Evolutionary conservation across 495 filamentous ascomycete species (phyloP), one percentile per base, ranked within the genome.

Genomic region (Recurvomyces mirabilis): DNA sequence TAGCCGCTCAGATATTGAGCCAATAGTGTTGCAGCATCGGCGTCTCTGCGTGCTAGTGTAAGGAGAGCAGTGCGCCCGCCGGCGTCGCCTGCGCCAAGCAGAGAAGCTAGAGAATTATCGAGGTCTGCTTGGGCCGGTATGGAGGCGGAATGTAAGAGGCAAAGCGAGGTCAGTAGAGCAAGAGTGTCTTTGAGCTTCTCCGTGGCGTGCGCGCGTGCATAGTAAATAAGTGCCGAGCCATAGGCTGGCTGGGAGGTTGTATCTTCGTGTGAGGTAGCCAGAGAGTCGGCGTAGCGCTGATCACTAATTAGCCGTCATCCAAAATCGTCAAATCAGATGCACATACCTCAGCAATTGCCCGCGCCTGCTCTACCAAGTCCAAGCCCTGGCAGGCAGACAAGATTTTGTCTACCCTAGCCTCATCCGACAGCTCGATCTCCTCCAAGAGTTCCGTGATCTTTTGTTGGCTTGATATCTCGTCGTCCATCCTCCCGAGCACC

Each of bases 1-100:
- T 94, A 95, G 25, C 88, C 88, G 57, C 81, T 87, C n/a, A 93
- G 73, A 57, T 85, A 78, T 47, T 75, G 80, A 37, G 84, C 82
- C 1, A 95, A 68, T 10, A 91, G 75, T 43, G 77, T 70, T 18
- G 87, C 87, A 9, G 84, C 87, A 52, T 86, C 81, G 26, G 74
- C 65, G 58, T 93, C 86, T 14, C 73, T 62, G 22, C 68, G 64
- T 0, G 81, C 78, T 37, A 84, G 72, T 13, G 72, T 60, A 23
- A 75, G 72, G 22, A 93, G 68, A 10, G 78, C 76, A 10, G 69
- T 52, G 54, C 77, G 78, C 9, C 84, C 81, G 31, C 79, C 73
- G 32, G 68, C 70, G n/a, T n/a, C n/a, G n/a, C n/a, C n/a, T n/a
- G n/a, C n/a, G n/a, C n/a, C n/a, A 35, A 91, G 71, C 18, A 94